These are phyloP conservation scores for Gillenia trifoliata DNA, from an alignment of 306 rosid genomes.

Conservation along the genomic window DNA sequence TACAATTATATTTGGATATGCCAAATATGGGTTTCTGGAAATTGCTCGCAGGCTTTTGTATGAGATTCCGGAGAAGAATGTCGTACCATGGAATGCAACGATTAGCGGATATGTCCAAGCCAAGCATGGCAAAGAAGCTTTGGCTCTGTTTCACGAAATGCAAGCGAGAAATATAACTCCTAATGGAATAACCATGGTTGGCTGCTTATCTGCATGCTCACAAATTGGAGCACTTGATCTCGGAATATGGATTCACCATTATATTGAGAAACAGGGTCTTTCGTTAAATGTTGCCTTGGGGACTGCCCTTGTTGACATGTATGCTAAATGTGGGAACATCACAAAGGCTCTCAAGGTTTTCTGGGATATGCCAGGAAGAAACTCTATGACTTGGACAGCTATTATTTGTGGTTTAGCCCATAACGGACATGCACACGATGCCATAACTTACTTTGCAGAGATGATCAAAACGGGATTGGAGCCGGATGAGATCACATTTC, in stretches of 20 bases:
- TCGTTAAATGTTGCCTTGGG: constrained; percentile 57
- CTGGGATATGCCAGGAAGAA: constrained; percentile 53
- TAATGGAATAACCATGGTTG: constrained; percentile 60
- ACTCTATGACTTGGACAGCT: constrained; percentile 84
- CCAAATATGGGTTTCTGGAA: constrained; percentile 57
- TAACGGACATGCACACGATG: constrained; percentile 59
- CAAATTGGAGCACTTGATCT: constrained; percentile 76
- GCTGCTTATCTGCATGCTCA: constrained; percentile 77
- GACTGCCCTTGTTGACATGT: constrained; percentile 83
- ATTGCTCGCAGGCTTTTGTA: constrained; percentile 46
- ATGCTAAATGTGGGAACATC: constrained; percentile 78
- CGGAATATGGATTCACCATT: constrained; percentile 80
- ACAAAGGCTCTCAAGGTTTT: constrained; percentile 65
- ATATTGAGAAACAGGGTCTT: constrained; percentile 44
- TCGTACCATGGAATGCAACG: constrained; percentile 80
- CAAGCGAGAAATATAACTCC: constrained; percentile 53
- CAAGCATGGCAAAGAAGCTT: constrained; percentile 64
- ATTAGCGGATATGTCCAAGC: constrained; percentile 75
- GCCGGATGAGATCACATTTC: constrained; percentile 81
- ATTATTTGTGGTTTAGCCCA: constrained; percentile 70
- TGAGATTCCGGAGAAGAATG: constrained; percentile 66
- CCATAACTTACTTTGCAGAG: constrained; percentile 52
- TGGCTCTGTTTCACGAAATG: constrained; percentile 79
- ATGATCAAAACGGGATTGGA: constrained; percentile 55
- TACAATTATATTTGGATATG: constrained; percentile 69